Evolutionary conservation across 805 yeast genomes (phyloP).

Genomic region (Lachancea thermotolerans): DNA sequence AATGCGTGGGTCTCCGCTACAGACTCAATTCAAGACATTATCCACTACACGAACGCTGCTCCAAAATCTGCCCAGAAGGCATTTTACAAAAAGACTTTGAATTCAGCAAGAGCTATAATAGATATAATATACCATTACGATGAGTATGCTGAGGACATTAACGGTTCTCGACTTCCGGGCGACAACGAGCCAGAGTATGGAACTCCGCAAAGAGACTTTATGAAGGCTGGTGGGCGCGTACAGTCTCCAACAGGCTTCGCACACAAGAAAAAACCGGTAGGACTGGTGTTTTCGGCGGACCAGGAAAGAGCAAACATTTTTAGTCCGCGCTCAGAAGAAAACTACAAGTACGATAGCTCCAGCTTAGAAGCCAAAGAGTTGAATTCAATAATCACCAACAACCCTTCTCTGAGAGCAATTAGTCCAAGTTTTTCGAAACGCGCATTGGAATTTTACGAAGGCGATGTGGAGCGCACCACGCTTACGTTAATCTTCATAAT

Average conservation of each 20-base stretch:
- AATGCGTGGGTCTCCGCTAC: constrained; percentile 15
- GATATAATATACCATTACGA: constrained; percentile 28
- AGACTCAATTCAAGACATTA: constrained; percentile 18
- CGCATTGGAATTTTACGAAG: constrained; percentile 39
- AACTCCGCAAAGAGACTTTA: background rate
- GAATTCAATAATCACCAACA: constrained; percentile 29
- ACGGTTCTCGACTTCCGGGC: constrained; percentile 5
- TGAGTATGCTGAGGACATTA: constrained; percentile 3
- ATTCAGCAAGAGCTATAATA: constrained; percentile 32
- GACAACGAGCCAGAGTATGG: background rate
- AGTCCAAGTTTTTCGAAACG: constrained; percentile 35
- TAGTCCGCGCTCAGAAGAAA: background rate
- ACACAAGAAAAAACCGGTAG: constrained; percentile 6
- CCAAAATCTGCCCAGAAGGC: constrained; percentile 18
- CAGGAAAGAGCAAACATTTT: background rate
- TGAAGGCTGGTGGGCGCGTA: constrained; percentile 29
- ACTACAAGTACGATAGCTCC: constrained; percentile 2
- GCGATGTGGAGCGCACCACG: constrained; percentile 37
- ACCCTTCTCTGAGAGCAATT: constrained; percentile 32
- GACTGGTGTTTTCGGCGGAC: background rate
- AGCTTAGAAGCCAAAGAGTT: constrained; percentile 32
- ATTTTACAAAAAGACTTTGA: constrained; percentile 27
- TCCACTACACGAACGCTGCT: constrained; percentile 16
- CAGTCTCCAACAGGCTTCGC: constrained; percentile 27
- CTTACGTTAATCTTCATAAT: constrained; percentile 30